These are phyloP conservation scores for Urostyla sp. DNA, from an alignment of 73 alveolate genomes.

Conservation along the genomic window DNA sequence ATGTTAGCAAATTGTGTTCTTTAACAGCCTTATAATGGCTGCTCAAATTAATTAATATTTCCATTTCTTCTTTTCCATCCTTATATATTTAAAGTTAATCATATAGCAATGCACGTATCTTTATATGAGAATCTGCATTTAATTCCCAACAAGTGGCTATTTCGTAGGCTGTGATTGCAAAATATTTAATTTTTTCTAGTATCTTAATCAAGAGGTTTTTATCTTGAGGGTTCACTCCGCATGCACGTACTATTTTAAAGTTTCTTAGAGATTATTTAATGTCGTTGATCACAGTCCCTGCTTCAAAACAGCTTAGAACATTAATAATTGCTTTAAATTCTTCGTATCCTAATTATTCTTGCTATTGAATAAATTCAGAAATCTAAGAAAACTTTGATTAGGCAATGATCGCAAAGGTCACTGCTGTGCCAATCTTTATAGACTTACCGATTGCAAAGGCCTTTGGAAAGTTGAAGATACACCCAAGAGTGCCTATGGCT, in stretches of 20 bases:
- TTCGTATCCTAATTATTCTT: neutral
- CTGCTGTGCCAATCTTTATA: neutral
- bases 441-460: neutral
- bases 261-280: neutral
- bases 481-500: too few species aligned
- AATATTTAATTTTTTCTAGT: neutral
- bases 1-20: neutral
- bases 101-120: neutral
- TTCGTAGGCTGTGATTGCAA: neutral
- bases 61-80: neutral
- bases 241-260: neutral
- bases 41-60: too few species aligned
- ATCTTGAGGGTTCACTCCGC: neutral
- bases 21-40: too few species aligned
- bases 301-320: neutral
- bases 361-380: neutral
- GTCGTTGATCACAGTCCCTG: neutral
- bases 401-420: neutral
- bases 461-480: too few species aligned
- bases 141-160: neutral
- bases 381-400: too few species aligned
- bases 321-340: too few species aligned
- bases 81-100: neutral
- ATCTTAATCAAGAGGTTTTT: neutral
- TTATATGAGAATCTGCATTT: neutral